phyloP scores from a whole-genome alignment of 768 basidiomycete genomes.

The Multifurca ochricompacta region DNA sequence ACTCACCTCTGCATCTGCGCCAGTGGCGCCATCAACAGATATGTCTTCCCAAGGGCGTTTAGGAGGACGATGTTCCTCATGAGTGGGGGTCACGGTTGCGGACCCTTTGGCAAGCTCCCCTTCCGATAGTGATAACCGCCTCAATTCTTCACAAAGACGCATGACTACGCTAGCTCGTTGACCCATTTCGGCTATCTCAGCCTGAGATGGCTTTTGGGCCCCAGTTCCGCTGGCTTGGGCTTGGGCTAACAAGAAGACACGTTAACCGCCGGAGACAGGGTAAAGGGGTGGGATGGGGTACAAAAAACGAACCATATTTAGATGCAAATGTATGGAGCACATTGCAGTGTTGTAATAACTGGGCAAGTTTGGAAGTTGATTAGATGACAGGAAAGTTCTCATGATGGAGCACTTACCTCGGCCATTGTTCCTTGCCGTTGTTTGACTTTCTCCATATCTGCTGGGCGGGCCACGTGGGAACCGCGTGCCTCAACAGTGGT shows the following conservation, averaged over 20 bases:
- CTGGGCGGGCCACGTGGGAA: constrained; percentile 14
- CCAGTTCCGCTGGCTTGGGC: constrained; percentile 39
- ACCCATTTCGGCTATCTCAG: constrained; percentile 64
- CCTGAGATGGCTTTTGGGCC: constrained; percentile 39
- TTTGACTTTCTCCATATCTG: constrained; percentile 19
- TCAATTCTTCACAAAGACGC: constrained; percentile 55
- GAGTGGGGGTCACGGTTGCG: constrained; percentile 21
- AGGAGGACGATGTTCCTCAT: constrained; percentile 52
- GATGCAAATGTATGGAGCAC: constrained; percentile 56
- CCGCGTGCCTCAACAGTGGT: constrained; percentile 17
- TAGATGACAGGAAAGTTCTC: constrained; percentile 2
- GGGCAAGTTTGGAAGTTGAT: constrained; percentile 3
- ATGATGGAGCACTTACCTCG: constrained; percentile 16
- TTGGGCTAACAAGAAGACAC: constrained; percentile 23
- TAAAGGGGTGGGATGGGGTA: background rate
- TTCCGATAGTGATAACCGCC: constrained; percentile 32
- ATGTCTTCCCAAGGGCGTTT: constrained; percentile 79
- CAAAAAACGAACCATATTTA: constrained; percentile 47
- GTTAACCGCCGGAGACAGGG: background rate
- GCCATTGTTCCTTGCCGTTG: constrained; percentile 19
- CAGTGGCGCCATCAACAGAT: constrained; percentile 34
- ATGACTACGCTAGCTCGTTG: constrained; percentile 59
- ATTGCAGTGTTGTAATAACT: constrained; percentile 58
- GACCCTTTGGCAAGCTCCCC: constrained; percentile 22
- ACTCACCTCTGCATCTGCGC: constrained; percentile 14